phyloP scores from a whole-genome alignment of 169 alveolate species.

The Eimeria acervulina region DNA sequence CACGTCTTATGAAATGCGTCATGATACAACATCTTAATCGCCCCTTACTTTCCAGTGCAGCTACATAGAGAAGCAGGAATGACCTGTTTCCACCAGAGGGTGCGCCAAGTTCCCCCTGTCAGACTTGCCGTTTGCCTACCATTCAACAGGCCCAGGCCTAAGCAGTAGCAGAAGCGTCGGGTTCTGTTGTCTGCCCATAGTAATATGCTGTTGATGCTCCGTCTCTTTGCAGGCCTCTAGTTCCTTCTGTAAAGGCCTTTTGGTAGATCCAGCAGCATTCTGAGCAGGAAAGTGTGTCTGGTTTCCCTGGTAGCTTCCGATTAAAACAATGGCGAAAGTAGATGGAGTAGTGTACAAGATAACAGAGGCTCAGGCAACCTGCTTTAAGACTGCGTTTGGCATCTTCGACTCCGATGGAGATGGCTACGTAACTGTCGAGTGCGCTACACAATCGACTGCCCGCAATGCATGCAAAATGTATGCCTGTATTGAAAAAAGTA shows the following conservation, averaged over 20 bases:
- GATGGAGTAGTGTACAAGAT: slow-evolving; percentile 79
- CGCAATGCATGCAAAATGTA: neutral
- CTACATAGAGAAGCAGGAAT: neutral
- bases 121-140: neutral
- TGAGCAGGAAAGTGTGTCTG: neutral
- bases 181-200: neutral
- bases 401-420: slow-evolving; percentile 79
- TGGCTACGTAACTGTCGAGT: slow-evolving; percentile 72
- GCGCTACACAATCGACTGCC: neutral
- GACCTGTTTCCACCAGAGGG: neutral
- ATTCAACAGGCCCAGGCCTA: neutral
- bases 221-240: neutral
- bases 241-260: neutral
- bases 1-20: neutral
- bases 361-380: slow-evolving; percentile 81
- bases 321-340: slow-evolving; percentile 68
- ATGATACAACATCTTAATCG: neutral
- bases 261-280: neutral
- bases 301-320: neutral
- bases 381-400: slow-evolving; percentile 79
- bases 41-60: neutral
- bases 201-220: neutral
- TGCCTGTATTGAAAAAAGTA: neutral
- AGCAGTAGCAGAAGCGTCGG: neutral
- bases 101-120: neutral